These are phyloP conservation scores for Diplotaxis tenuifolia DNA, from an alignment of 345 rosid species.

Conservation along the genomic window DNA sequence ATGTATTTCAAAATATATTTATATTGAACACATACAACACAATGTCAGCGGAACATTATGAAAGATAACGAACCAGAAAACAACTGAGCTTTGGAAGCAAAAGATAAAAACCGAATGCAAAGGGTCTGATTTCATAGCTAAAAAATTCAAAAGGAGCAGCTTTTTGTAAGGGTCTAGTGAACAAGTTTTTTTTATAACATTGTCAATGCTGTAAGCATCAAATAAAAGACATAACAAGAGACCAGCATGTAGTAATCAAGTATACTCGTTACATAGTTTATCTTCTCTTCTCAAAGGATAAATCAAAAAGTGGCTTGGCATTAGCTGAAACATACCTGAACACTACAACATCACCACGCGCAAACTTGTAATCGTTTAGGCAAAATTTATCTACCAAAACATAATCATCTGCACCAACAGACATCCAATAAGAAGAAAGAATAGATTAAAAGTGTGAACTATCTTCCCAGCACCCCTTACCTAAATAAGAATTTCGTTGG, in stretches of 20 bases:
- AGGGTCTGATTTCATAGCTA: not conserved
- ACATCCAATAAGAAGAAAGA: slow-evolving; percentile 14
- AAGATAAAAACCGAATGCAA: not conserved
- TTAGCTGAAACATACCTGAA: slow-evolving; percentile 52
- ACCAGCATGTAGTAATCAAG: not conserved
- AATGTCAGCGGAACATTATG: not conserved
- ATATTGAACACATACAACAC: slow-evolving; percentile 4
- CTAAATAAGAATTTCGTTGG: slow-evolving; percentile 31
- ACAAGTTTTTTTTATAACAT: not conserved
- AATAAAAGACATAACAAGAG: not conserved
- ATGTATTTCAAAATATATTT: not conserved
- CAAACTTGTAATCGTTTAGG: slow-evolving; percentile 69
- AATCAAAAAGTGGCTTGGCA: slow-evolving; percentile 6
- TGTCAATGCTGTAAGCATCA: not conserved
- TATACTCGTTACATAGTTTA: not conserved
- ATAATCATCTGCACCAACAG: slow-evolving; percentile 69
- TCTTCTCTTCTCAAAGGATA: not conserved
- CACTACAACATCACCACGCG: slow-evolving; percentile 74
- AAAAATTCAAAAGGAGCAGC: not conserved
- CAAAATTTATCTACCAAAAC: slow-evolving; percentile 79
- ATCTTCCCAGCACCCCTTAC: slow-evolving; percentile 3
- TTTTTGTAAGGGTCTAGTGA: not conserved
- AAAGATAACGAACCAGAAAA: not conserved
- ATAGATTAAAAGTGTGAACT: not conserved
- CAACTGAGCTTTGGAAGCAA: slow-evolving; percentile 7